Evolutionary conservation across 2,329 filamentous ascomycete genomes (phyloP).

Genomic region (Trichophyton schoenleinii): DNA sequence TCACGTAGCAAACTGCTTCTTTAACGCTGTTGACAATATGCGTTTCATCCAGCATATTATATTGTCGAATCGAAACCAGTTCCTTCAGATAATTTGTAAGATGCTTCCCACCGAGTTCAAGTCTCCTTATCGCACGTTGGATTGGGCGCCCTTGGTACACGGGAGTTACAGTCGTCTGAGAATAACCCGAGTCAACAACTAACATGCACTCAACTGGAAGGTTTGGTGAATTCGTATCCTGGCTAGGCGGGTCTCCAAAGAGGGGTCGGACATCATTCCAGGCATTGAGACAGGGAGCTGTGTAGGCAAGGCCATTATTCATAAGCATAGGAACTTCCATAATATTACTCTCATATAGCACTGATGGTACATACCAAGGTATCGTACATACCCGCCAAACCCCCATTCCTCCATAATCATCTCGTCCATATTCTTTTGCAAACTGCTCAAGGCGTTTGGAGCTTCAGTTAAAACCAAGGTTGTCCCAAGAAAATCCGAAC

Average conservation of each 20-base stretch:
- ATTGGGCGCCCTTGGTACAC: slow-evolving; percentile 68
- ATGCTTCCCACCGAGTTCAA: slow-evolving; percentile 86
- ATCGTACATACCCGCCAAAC: slow-evolving; percentile 73
- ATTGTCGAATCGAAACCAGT: slow-evolving; percentile 77
- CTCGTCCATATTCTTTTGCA: slow-evolving; percentile 88
- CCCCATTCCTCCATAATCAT: slow-evolving; percentile 96
- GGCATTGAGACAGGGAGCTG: slow-evolving; percentile 63
- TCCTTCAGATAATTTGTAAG: slow-evolving; percentile 88
- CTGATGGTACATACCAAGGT: slow-evolving; percentile 45
- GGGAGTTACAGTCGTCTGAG: slow-evolving; percentile 81
- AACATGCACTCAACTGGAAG: slow-evolving; percentile 67
- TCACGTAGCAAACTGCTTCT: slow-evolving; percentile 74
- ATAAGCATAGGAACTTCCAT: neutral
- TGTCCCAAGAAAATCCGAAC: slow-evolving; percentile 60
- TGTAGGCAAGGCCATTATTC: neutral
- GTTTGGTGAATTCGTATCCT: slow-evolving; percentile 31
- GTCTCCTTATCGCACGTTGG: slow-evolving; percentile 66
- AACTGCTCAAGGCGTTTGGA: slow-evolving; percentile 63
- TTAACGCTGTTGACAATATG: slow-evolving; percentile 95
- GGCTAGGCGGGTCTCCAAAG: slow-evolving; percentile 45
- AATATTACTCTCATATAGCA: neutral
- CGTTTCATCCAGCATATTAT: slow-evolving; percentile 88
- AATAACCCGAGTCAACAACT: slow-evolving; percentile 83
- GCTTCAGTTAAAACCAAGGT: slow-evolving; percentile 75
- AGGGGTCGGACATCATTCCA: slow-evolving; percentile 65